Evolutionary conservation across 2,329 filamentous ascomycete genomes (phyloP), one percentile per base, ranked within the genome.

Genomic region (Trichoderma asperellum): DNA sequence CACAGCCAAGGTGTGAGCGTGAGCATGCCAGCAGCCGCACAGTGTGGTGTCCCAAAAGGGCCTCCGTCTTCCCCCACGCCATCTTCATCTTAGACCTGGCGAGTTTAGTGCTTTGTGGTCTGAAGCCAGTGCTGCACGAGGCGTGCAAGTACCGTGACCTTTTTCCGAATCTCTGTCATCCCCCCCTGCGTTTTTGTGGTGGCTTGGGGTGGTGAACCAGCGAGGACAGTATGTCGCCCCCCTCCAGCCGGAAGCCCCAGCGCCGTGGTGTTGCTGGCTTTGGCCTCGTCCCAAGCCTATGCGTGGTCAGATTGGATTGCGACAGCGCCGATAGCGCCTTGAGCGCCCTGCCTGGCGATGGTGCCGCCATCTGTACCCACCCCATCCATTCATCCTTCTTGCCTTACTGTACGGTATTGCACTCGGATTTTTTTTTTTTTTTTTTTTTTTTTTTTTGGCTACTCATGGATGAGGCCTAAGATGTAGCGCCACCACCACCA

Each of bases 21-120:
- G 52, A 64, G 57, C 53, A 66, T 66, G 63, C 63, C 63, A 66
- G 63, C 63, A 66, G 53, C 63, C 63, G 63, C 27, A 66, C 63
- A 66, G 63, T 66, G 63, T 58, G 63, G 53, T 58, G 63, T 58
- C 37, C 53, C 53, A 66, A 57, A 66, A 58, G 63, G 53, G 63
- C n/a, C 63, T 57, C 63, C 53, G 63, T 66, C 37, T 49, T 43
- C 63, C 63, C 53, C 55, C 63, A 66, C 63, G 52, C 53, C 43
- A 34, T 47, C 63, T 37, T 49, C n/a, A 11, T 24, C 21, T 49
- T 49, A 12, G 47, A 49, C 43, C 43, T 49, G n/a, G n/a, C n/a
- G 11, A 49, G n/a, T 21, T 10, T 14, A 21, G 18, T 32, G 32
- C 7, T 49, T 32, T 18, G 27, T 56, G 14, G 27, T 18, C 27